Evolutionary conservation across 352 stramenopile species (phyloP).

Genomic region (Hyaloperonospora brassicae): DNA sequence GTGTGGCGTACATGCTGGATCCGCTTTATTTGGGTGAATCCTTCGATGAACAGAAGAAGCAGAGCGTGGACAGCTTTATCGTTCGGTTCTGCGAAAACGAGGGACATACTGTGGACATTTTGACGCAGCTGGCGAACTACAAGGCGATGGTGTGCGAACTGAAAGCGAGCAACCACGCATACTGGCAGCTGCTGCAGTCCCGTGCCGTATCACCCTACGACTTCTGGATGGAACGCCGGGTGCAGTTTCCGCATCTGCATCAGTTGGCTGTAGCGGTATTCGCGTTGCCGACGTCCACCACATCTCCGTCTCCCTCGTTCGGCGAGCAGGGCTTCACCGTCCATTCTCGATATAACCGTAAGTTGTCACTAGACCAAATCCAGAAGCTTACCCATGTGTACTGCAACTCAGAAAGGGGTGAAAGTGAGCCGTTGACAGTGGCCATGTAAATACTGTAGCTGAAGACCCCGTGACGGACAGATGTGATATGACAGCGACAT

Average conservation of each 20-base stretch:
- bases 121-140: conserved; percentile 44
- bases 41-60: conserved; percentile 40
- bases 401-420: conserved; percentile 36
- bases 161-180: conserved; percentile 43
- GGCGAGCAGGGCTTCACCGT: conserved; percentile 23
- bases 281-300: conserved; percentile 41
- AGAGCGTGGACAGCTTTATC: conserved; percentile 44
- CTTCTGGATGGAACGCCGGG: conserved; percentile 49
- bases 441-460: conserved; percentile 4
- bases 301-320: conserved; percentile 29
- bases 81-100: conserved; percentile 35
- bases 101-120: conserved; percentile 28
- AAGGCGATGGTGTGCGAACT: conserved; percentile 40
- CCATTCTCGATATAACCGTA: conserved; percentile 36
- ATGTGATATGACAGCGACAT: no score
- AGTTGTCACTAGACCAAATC: conserved; percentile 36
- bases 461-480: background rate
- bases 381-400: conserved; percentile 55
- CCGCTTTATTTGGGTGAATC: conserved; percentile 40
- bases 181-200: conserved; percentile 46
- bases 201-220: conserved; percentile 40
- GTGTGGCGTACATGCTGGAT: conserved; percentile 53
- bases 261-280: conserved; percentile 53
- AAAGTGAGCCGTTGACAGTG: conserved; percentile 1
- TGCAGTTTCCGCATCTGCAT: conserved; percentile 50